Evolutionary conservation across 2,329 filamentous ascomycete genomes (phyloP).

Genomic region (Colletotrichum graminicola): DNA sequence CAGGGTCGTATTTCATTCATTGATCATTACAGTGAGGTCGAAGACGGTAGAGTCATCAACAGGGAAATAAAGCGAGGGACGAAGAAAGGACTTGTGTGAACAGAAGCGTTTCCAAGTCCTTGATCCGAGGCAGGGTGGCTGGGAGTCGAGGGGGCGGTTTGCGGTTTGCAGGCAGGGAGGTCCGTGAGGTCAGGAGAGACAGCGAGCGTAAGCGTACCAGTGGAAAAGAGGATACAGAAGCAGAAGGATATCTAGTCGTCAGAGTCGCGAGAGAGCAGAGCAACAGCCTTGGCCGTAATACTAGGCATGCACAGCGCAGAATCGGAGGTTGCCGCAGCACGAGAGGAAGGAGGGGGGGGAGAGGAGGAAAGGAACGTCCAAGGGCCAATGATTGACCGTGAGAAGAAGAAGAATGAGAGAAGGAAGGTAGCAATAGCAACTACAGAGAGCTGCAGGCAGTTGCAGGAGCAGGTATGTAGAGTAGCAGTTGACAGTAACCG

Average conservation of each 20-base stretch:
- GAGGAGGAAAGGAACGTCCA: slow-evolving; percentile 25
- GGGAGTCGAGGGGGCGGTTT: slow-evolving; percentile 26
- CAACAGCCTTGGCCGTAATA: slow-evolving; percentile 13
- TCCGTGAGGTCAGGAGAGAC: slow-evolving; percentile 21
- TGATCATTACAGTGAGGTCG: slow-evolving; percentile 42
- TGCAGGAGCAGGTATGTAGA: neutral
- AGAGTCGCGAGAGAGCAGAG: slow-evolving; percentile 21
- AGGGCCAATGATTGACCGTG: slow-evolving; percentile 27
- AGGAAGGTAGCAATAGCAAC: neutral
- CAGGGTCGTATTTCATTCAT: slow-evolving; percentile 44
- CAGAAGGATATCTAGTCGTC: slow-evolving; percentile 2
- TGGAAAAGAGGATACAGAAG: slow-evolving; percentile 24
- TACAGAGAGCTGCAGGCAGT: neutral
- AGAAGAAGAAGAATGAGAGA: slow-evolving; percentile 15
- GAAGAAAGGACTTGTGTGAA: slow-evolving; percentile 28
- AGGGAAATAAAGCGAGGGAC: slow-evolving; percentile 25
- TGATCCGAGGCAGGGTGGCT: slow-evolving; percentile 22
- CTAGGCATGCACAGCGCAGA: neutral
- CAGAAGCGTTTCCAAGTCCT: neutral
- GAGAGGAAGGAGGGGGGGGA: slow-evolving; percentile 1
- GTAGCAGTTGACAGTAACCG: neutral
- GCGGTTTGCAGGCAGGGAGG: slow-evolving; percentile 26
- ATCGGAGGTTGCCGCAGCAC: slow-evolving; percentile 16
- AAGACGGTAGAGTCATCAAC: slow-evolving; percentile 23
- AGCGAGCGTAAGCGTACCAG: slow-evolving; percentile 19